These are phyloP conservation scores for Malbranchea zuffiana DNA, from an alignment of 2,329 filamentous ascomycete genomes.

Conservation along the genomic window DNA sequence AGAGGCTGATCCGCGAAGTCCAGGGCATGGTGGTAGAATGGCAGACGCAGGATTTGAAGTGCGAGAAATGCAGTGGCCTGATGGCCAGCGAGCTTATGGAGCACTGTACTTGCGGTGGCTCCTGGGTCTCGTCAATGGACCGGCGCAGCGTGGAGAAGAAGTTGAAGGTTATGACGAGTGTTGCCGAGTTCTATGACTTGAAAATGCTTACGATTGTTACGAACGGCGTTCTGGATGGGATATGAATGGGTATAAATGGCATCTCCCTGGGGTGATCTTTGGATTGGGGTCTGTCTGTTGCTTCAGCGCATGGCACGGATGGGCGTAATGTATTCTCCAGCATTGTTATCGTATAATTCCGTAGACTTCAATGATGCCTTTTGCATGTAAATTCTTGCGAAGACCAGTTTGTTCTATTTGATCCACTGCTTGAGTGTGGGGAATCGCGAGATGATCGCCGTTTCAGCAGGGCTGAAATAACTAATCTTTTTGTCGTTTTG, in stretches of 20 bases:
- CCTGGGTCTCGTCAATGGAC: slow-evolving; percentile 64
- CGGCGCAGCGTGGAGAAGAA: slow-evolving; percentile 53
- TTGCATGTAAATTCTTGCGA: too few relatives aligned
- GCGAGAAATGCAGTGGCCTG: slow-evolving; percentile 55
- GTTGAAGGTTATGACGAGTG: slow-evolving; percentile 60
- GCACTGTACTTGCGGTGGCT: slow-evolving; percentile 84
- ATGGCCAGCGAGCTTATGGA: slow-evolving; percentile 91
- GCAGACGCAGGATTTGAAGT: slow-evolving; percentile 84
- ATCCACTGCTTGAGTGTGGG: too few relatives aligned
- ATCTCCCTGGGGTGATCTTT: too few relatives aligned
- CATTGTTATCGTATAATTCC: too few relatives aligned
- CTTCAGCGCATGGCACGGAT: too few relatives aligned
- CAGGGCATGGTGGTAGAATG: slow-evolving; percentile 67
- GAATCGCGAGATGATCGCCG: too few relatives aligned
- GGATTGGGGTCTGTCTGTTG: too few relatives aligned
- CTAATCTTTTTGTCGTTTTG: too few relatives aligned
- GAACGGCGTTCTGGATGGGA: slow-evolving; percentile 46
- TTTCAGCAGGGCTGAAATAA: too few relatives aligned
- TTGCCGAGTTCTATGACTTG: slow-evolving; percentile 68
- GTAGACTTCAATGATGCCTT: too few relatives aligned
- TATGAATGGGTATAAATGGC: slow-evolving; percentile 26
- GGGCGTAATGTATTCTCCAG: too few relatives aligned
- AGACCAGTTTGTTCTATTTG: too few relatives aligned
- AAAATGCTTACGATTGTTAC: slow-evolving; percentile 71
- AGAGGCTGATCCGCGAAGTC: slow-evolving; percentile 65